Percentiles rank a stretch among this genome's conserved stretches.
Conservation (phyloP, 305 asterid species). For the Solanum hybrid region DNA sequence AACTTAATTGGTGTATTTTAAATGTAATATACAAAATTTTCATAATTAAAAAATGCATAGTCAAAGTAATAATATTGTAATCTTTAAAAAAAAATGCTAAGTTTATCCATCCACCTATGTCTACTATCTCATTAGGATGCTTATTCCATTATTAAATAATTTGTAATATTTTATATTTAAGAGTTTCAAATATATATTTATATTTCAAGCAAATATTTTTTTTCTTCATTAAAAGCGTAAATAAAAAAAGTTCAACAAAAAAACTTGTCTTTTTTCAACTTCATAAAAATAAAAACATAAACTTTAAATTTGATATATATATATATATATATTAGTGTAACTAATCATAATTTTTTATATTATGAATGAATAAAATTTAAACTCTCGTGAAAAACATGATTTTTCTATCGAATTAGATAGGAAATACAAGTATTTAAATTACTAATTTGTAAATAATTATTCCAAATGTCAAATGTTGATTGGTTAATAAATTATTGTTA, state of each 20-base stretch:
- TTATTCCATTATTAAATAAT: neutral
- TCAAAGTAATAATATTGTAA: neutral
- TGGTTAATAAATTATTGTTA: neutral
- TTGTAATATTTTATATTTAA: too few relatives aligned
- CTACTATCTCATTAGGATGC: neutral
- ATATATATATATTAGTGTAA: neutral
- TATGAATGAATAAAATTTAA: neutral
- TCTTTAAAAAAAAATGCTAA: neutral
- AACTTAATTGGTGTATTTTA: too few relatives aligned
- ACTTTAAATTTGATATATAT: too few relatives aligned
- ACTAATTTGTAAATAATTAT: neutral
- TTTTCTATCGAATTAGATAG: neutral
- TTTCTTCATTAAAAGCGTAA: too few relatives aligned
- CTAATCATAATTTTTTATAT: neutral
- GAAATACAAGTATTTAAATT: neutral
- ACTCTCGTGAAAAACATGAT: neutral
- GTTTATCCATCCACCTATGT: neutral
- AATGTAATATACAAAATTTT: too few relatives aligned
- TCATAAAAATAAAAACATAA: neutral
- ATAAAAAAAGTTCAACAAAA: neutral
- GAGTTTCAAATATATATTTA: neutral
- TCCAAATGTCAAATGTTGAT: neutral
- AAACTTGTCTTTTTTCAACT: too few relatives aligned
- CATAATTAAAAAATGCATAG: too few relatives aligned
- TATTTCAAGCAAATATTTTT: neutral